phyloP scores from a whole-genome alignment of 108 stramenopile genomes.

The Tribonema minus region DNA sequence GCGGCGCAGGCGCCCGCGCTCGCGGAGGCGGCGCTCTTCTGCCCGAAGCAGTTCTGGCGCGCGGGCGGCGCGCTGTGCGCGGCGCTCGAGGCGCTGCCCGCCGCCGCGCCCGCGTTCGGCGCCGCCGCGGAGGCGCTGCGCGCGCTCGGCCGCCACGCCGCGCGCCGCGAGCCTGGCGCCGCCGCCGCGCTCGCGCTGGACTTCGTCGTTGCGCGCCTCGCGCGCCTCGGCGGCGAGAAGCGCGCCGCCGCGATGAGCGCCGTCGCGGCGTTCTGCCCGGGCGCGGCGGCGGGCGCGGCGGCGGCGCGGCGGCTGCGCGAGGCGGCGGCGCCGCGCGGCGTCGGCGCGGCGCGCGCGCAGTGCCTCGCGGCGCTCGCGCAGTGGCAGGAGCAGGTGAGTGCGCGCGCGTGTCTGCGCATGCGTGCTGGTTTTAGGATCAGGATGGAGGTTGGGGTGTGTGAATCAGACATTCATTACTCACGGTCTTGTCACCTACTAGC shows the following conservation, averaged over 20 bases:
- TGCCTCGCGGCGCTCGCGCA: no score
- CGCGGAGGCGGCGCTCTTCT: slow-evolving; percentile 27
- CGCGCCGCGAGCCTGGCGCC: not conserved
- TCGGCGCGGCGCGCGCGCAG: no score
- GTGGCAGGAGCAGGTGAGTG: no score
- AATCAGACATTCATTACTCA: not conserved
- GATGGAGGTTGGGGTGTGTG: not conserved
- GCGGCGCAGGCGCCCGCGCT: slow-evolving; percentile 10
- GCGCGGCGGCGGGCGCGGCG: not conserved
- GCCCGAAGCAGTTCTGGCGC: slow-evolving; percentile 40
- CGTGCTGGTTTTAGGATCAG: no score
- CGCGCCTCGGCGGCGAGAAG: not conserved
- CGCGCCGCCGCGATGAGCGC: not conserved
- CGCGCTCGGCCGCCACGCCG: not conserved
- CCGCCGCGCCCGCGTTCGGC: not conserved
- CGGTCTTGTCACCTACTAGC: not conserved
- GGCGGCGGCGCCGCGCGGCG: not conserved
- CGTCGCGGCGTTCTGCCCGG: slow-evolving; percentile 11
- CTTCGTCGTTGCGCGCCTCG: not conserved
- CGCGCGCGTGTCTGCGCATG: no score
- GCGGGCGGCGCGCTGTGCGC: slow-evolving; percentile 3
- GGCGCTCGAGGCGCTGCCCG: not conserved
- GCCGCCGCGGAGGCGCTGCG: slow-evolving; percentile 6
- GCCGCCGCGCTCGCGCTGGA: not conserved
- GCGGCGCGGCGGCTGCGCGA: not conserved